Conservation (phyloP, 192 early-diverging fungal species). For the Funneliformis geosporum region DNA sequence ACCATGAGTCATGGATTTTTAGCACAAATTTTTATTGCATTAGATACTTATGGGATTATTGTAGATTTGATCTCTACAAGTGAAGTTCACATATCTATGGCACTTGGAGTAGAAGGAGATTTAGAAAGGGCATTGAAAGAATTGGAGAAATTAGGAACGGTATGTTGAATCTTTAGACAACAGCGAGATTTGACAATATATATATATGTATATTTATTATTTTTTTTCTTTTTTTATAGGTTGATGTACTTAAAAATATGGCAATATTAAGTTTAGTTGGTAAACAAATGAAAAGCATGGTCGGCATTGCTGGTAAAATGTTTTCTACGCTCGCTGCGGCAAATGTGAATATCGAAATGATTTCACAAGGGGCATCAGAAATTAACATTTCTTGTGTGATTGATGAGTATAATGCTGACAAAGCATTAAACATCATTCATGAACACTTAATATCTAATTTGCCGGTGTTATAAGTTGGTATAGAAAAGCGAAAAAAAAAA, state of each 20-base stretch:
- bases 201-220: neutral
- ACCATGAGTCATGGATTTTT: constrained; percentile 96
- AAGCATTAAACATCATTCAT: constrained; percentile 89
- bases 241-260: constrained; percentile 72
- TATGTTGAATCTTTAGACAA: constrained; percentile 31
- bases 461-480: neutral
- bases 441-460: constrained; percentile 58
- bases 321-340: constrained; percentile 86
- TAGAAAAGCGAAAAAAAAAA: neutral
- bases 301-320: constrained; percentile 93
- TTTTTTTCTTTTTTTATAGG: no score
- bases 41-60: constrained; percentile 89
- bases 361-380: constrained; percentile 96
- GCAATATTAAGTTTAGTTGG: constrained; percentile 97
- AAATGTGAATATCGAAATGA: constrained; percentile 99
- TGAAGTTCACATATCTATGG: constrained; percentile 93
- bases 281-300: constrained; percentile 96
- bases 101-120: constrained; percentile 68
- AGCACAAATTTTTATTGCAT: constrained; percentile 88
- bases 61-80: constrained; percentile 94
- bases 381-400: constrained; percentile 99
- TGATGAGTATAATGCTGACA: constrained; percentile 64
- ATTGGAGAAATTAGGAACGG: constrained; percentile 76
- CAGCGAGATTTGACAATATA: neutral
- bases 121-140: constrained; percentile 80